Base-by-base conservation (phyloP, 768 basidiomycete species). In the Pholiota molesta region DNA sequence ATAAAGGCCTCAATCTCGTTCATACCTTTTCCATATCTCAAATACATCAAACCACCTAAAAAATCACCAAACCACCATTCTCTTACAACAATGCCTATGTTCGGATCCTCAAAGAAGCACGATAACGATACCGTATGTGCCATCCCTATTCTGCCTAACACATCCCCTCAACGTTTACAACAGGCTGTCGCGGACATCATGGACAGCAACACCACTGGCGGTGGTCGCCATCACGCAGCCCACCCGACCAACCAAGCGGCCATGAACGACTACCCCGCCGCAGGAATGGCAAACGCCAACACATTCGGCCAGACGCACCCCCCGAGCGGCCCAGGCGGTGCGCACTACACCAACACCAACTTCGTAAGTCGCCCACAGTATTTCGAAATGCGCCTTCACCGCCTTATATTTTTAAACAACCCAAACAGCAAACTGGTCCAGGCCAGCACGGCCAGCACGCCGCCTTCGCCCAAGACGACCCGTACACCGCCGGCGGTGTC, bases 1-100 rank as follows among this genome's bases (percentile, higher is more conserved):
- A 44, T 44, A 44, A 44, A 44, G n/a, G 35, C 14, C 35, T 37
- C 9, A 10, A 16, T 16, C 17, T n/a, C 19, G 17, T 44, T 9
- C 42, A 21, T 6, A 44, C 7, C 42, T 9, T n/a, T 17, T n/a
- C 16, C 42, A n/a, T 44, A 44, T 1, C 16, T 19, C 42, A 44
- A n/a, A 14, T 59, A 16, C 16, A 14, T 37, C 33, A 8, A 23
- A 51, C 55, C 42, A 58, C 39, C 0, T 29, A 44, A 9, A 57
- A 29, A 28, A 13, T 7, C 7, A 42, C 9, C 23, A 26, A 39
- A 8, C 26, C 40, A 29, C 17, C 37, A 40, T 11, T 29, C 40
- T 13, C n/a, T 26, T 10, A 42, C 8, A 17, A 44, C 11, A 28
- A 76, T 76, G 75, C 72, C 75, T 70, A 68, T 73, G 65, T 71